A percentile compares a stretch with the other conserved stretches of the same genome.
These are phyloP conservation scores for Trametes sanguinea DNA, from an alignment of 768 basidiomycete species.

Conservation along the genomic window DNA sequence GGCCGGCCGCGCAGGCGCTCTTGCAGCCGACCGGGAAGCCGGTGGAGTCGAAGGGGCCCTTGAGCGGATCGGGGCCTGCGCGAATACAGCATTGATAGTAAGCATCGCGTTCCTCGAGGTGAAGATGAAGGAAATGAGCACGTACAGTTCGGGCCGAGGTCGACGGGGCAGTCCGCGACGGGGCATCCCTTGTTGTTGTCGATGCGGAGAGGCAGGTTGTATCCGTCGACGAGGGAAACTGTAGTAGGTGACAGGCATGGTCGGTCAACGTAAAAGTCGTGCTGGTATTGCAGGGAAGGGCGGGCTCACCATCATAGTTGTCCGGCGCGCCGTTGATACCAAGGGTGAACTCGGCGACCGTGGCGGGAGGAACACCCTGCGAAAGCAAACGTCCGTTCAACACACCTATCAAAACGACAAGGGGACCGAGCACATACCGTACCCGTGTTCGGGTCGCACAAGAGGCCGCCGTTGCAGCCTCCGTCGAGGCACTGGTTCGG, in stretches of 20 bases:
- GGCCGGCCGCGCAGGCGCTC: conserved; percentile 44
- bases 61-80: conserved; percentile 35
- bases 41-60: conserved; percentile 38
- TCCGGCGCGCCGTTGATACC: conserved; percentile 30
- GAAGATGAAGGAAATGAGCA: background rate
- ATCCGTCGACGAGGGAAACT: conserved; percentile 38
- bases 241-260: background rate
- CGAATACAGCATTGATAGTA: background rate
- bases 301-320: conserved; percentile 37
- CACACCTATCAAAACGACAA: conserved; percentile 2
- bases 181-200: conserved; percentile 35
- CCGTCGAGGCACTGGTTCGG: conserved; percentile 40
- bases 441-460: conserved; percentile 39
- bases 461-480: conserved; percentile 42
- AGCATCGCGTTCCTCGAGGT: background rate
- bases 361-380: conserved; percentile 39
- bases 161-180: conserved; percentile 37
- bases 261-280: background rate
- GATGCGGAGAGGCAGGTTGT: conserved; percentile 38
- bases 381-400: conserved; percentile 19
- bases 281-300: background rate
- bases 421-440: conserved; percentile 23
- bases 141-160: conserved; percentile 42
- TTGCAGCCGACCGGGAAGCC: conserved; percentile 45
- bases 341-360: conserved; percentile 41